These are phyloP conservation scores for Plasmodium fragile DNA, from an alignment of 169 alveolate genomes.

Conservation along the genomic window DNA sequence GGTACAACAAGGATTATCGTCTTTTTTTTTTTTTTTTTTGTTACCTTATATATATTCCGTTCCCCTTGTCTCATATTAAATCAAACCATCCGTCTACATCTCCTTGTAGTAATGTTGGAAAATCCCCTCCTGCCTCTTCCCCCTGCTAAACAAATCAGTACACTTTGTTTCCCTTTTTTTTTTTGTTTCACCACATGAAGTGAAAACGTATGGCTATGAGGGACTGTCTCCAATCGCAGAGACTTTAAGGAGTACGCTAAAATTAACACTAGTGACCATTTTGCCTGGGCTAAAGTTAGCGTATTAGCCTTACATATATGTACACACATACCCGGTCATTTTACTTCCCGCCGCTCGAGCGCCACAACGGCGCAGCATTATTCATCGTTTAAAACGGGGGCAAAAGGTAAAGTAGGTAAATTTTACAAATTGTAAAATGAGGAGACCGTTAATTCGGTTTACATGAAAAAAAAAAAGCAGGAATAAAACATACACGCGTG, in stretches of 20 bases:
- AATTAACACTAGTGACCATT: neutral
- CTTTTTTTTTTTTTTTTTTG: neutral
- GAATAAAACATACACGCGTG: neutral
- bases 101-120: neutral
- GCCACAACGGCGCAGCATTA: neutral
- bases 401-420: neutral
- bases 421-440: conserved; percentile 14
- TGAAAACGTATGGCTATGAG: neutral
- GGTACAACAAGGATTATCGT: neutral
- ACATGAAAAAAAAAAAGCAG: neutral
- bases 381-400: neutral
- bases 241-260: neutral
- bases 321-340: neutral
- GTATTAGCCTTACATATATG: neutral
- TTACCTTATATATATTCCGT: neutral
- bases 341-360: neutral
- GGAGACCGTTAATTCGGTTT: neutral
- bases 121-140: neutral
- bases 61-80: neutral
- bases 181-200: neutral
- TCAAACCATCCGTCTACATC: neutral
- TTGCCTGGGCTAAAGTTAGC: neutral
- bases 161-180: neutral
- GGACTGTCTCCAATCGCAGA: neutral
- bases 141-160: neutral